These are phyloP conservation scores for Clarireedia paspali DNA, from an alignment of 2,329 filamentous ascomycete species.

Conservation along the genomic window DNA sequence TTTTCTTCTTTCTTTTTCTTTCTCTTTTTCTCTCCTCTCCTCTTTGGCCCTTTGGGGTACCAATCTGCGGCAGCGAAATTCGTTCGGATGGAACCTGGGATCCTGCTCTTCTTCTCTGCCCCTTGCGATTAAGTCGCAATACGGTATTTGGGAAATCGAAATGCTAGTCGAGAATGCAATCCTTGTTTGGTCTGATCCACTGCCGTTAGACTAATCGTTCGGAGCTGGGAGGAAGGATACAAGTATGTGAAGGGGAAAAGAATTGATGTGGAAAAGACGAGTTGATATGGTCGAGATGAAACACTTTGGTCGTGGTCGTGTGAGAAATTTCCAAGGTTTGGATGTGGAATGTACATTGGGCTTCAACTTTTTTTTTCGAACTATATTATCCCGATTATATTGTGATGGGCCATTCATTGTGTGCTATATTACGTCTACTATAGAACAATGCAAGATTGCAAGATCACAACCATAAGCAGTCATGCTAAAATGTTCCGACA, in stretches of 20 bases:
- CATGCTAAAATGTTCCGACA: too few species aligned
- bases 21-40: too few species aligned
- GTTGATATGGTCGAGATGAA: not conserved
- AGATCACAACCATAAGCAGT: too few species aligned
- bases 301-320: constrained; percentile 1
- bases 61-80: not conserved
- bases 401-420: too few species aligned
- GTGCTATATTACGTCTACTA: too few species aligned
- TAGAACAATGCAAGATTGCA: too few species aligned
- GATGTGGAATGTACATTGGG: constrained; percentile 1
- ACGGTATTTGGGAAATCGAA: not conserved
- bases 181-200: constrained; percentile 3
- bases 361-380: too few species aligned
- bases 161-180: not conserved
- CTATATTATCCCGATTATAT: too few species aligned
- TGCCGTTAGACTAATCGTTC: not conserved
- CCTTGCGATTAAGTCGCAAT: not conserved
- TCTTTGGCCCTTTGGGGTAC: too few species aligned
- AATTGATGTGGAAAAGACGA: not conserved
- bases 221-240: not conserved
- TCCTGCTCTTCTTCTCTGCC: not conserved
- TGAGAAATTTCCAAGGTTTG: not conserved
- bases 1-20: too few species aligned
- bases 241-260: not conserved
- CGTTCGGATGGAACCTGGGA: not conserved